These are phyloP conservation scores for Abrus precatorius DNA, from an alignment of 306 rosid species.

Conservation along the genomic window DNA sequence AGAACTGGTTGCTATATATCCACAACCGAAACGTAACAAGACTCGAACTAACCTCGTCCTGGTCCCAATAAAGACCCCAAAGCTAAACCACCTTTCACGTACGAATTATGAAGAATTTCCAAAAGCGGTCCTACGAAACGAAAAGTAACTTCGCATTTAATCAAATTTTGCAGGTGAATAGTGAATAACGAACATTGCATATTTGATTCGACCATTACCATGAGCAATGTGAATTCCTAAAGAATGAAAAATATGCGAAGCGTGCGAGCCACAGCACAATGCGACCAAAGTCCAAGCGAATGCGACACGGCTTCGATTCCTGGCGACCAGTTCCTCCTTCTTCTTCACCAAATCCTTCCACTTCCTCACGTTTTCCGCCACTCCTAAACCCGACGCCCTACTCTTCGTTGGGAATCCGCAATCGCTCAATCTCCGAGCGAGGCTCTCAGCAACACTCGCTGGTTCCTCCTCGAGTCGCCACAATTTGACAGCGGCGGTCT, in stretches of 20 bases:
- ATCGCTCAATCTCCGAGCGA: slow-evolving; percentile 77
- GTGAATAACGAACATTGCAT: slow-evolving; percentile 2
- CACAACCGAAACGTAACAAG: slow-evolving; percentile 38
- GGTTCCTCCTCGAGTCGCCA: slow-evolving; percentile 36
- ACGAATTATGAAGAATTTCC: slow-evolving; percentile 88
- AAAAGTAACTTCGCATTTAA: neutral
- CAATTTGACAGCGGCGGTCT: slow-evolving; percentile 93
- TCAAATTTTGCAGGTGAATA: slow-evolving; percentile 5
- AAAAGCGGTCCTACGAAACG: slow-evolving; percentile 61
- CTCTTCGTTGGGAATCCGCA: slow-evolving; percentile 83
- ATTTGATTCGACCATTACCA: slow-evolving; percentile 57
- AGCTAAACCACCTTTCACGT: slow-evolving; percentile 87
- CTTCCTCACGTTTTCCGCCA: slow-evolving; percentile 85
- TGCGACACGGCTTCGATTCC: slow-evolving; percentile 82
- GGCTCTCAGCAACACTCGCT: slow-evolving; percentile 66
- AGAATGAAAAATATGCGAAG: slow-evolving; percentile 88
- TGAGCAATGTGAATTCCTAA: slow-evolving; percentile 87
- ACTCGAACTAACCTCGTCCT: slow-evolving; percentile 81
- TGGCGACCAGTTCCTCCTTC: slow-evolving; percentile 73
- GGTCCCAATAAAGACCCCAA: slow-evolving; percentile 89
- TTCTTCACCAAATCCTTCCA: slow-evolving; percentile 91
- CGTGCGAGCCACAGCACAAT: slow-evolving; percentile 93
- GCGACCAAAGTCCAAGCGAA: slow-evolving; percentile 97
- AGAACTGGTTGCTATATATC: slow-evolving; percentile 2
- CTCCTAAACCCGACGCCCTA: slow-evolving; percentile 78